Evolutionary conservation across 345 rosid species (phyloP).

Genomic region (Aurinia saxatilis): DNA sequence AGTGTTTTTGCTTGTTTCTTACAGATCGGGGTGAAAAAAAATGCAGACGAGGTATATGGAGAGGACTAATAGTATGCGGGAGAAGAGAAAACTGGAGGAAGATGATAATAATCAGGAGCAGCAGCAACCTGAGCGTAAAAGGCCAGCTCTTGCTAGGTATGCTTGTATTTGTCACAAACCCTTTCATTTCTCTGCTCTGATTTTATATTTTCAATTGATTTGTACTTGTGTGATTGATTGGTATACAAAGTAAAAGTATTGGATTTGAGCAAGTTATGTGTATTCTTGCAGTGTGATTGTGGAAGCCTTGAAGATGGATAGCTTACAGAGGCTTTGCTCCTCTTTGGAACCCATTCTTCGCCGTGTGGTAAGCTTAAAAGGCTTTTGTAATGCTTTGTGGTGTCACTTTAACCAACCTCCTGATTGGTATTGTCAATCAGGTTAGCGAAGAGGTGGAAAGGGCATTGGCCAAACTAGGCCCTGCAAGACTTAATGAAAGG

Average conservation of each 20-base stretch:
- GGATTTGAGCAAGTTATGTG: not conserved
- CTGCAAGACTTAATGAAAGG: conserved; percentile 59
- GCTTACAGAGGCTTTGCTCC: conserved; percentile 92
- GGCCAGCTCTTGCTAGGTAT: conserved; percentile 92
- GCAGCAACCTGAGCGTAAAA: conserved; percentile 66
- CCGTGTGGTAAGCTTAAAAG: conserved; percentile 56
- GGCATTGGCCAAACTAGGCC: conserved; percentile 79
- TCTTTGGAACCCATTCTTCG: conserved; percentile 97
- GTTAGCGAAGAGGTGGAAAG: conserved; percentile 99
- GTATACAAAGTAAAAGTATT: not conserved
- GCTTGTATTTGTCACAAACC: not conserved
- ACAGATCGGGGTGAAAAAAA: conserved; percentile 13
- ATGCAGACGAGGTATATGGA: conserved; percentile 83
- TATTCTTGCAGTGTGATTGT: conserved; percentile 73
- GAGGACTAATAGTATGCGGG: conserved; percentile 74
- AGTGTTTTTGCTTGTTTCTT: too few species aligned
- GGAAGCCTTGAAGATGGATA: conserved; percentile 96
- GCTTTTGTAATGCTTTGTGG: not conserved
- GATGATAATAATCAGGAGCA: conserved; percentile 20
- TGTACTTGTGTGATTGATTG: not conserved
- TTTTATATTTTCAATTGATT: not conserved
- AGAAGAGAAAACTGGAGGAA: conserved; percentile 67
- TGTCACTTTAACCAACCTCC: too few species aligned
- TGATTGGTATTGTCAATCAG: conserved; percentile 29
- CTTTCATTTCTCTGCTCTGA: not conserved